phyloP scores from a whole-genome alignment of 208 protist species.

The Acanthamoeba lenticulata region DNA sequence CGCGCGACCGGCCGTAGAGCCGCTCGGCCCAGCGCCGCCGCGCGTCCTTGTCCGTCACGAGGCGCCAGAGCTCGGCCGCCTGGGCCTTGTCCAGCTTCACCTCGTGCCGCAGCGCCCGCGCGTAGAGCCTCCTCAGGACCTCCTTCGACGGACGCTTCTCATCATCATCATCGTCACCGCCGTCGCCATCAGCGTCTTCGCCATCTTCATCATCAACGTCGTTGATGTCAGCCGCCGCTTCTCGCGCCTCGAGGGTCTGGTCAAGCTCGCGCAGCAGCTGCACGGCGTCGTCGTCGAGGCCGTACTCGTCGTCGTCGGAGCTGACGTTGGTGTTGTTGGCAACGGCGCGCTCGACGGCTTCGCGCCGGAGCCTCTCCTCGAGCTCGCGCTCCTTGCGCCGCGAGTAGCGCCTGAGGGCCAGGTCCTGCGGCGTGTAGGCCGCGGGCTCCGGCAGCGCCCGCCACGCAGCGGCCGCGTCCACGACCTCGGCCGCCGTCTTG shows the following conservation, averaged over 20 bases:
- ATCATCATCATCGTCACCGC: not conserved
- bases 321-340: not conserved
- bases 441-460: not conserved
- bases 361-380: not conserved
- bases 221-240: not conserved
- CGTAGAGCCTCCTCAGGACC: not conserved
- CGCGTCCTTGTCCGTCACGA: not conserved
- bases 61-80: not conserved
- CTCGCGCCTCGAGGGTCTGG: not conserved
- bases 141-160: not conserved
- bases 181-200: not conserved
- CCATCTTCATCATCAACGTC: not conserved
- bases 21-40: not conserved
- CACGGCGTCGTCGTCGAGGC: no score
- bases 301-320: not conserved
- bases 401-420: constrained; percentile 9
- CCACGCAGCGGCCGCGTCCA: not conserved
- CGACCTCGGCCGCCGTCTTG: not conserved
- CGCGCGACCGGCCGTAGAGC: not conserved
- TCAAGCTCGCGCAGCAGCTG: not conserved
- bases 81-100: not conserved
- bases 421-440: not conserved
- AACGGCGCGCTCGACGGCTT: not conserved
- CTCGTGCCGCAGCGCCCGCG: not conserved
- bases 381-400: not conserved